Evolutionary conservation across 495 filamentous ascomycete genomes (phyloP).

Genomic region (Penicillium alfredii): DNA sequence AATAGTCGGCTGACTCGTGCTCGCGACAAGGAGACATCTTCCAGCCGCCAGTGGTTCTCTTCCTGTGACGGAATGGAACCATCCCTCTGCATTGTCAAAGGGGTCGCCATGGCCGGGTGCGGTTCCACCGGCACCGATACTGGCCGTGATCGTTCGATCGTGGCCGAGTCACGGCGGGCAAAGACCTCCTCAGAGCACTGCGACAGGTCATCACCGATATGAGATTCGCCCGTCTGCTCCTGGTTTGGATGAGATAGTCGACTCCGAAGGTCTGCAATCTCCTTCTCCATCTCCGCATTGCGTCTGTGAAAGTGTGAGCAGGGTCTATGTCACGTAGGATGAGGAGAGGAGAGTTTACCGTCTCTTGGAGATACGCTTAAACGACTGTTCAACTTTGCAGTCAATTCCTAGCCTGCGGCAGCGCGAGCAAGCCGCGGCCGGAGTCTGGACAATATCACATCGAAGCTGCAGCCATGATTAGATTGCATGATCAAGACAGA

Average conservation of each 20-base stretch:
- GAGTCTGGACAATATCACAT: slow-evolving; percentile 45
- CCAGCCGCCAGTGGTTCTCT: slow-evolving; percentile 35
- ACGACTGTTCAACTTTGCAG: slow-evolving; percentile 44
- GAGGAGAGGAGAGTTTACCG: too few species aligned
- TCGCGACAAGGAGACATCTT: slow-evolving; percentile 38
- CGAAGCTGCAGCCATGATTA: slow-evolving; percentile 32
- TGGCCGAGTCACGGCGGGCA: slow-evolving; percentile 27
- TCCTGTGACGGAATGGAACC: slow-evolving; percentile 40
- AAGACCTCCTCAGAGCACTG: slow-evolving; percentile 39
- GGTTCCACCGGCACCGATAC: slow-evolving; percentile 35
- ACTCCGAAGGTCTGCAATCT: slow-evolving; percentile 44
- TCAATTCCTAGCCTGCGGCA: slow-evolving; percentile 42
- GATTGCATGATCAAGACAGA: too few species aligned
- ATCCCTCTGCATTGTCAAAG: slow-evolving; percentile 35
- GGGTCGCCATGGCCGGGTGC: slow-evolving; percentile 33
- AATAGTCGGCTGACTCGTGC: slow-evolving; percentile 36
- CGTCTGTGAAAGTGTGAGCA: slow-evolving; percentile 32
- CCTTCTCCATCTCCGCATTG: slow-evolving; percentile 48
- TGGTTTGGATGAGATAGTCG: slow-evolving; percentile 32
- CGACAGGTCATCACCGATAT: slow-evolving; percentile 32
- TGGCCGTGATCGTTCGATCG: slow-evolving; percentile 25
- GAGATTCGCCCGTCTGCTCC: slow-evolving; percentile 21
- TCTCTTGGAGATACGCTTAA: slow-evolving; percentile 46
- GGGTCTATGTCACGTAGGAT: too few species aligned
- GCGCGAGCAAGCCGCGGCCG: slow-evolving; percentile 43